A percentile compares a stretch with the other conserved stretches of the same genome.
phyloP scores from a whole-genome alignment of 192 early-diverging fungal genomes.

The Gamsiella multidivaricata region DNA sequence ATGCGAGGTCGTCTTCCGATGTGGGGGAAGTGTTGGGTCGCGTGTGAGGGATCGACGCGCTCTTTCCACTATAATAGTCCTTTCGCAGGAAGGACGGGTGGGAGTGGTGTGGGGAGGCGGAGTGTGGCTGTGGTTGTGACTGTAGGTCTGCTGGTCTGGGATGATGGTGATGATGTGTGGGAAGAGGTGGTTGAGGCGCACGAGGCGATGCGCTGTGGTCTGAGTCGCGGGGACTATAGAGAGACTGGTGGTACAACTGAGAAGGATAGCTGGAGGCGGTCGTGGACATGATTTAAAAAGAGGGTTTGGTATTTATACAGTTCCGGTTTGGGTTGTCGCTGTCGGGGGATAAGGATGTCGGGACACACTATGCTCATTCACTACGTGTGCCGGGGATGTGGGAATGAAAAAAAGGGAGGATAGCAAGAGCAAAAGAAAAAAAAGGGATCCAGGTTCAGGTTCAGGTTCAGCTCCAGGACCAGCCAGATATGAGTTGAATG shows the following conservation, averaged over 20 bases:
- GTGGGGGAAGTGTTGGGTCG: conserved; percentile 1
- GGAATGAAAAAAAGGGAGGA: conserved; percentile 16
- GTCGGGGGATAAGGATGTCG: not conserved
- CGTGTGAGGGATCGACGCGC: not conserved
- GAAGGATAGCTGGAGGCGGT: conserved; percentile 45
- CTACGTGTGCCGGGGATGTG: conserved; percentile 4
- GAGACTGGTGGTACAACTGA: conserved; percentile 28
- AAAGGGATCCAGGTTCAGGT: conserved; percentile 20
- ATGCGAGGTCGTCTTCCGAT: not conserved
- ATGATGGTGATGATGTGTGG: not conserved
- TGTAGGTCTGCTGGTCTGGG: not conserved
- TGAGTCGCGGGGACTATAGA: conserved; percentile 13
- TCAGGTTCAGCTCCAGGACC: conserved; percentile 8
- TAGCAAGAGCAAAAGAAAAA: conserved; percentile 6
- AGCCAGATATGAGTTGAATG: not conserved
- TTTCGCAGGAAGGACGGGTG: conserved; percentile 21
- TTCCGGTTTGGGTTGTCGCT: not conserved
- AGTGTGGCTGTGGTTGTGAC: conserved; percentile 2
- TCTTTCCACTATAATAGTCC: conserved; percentile 22
- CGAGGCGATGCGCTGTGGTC: not conserved
- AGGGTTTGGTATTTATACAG: conserved; percentile 42
- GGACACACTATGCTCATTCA: conserved; percentile 20
- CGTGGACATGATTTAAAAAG: conserved; percentile 42
- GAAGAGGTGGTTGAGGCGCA: not conserved
- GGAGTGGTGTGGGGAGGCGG: conserved; percentile 1